Conservation (phyloP, 179 eudicot genomes). For the Vitellaria paradoxa region DNA sequence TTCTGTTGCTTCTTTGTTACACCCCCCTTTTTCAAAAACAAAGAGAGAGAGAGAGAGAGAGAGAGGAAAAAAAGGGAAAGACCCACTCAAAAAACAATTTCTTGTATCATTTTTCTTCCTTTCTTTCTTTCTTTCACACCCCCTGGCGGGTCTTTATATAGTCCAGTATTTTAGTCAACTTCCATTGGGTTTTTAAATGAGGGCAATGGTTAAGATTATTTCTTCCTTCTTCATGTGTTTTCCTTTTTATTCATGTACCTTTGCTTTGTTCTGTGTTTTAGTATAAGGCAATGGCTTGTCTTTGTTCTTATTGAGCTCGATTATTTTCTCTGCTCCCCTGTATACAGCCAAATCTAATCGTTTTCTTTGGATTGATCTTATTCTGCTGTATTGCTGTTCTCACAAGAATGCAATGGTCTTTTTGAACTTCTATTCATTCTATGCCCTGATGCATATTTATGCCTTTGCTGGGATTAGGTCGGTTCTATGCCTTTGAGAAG, state of each 20-base stretch:
- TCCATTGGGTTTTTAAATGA: background rate
- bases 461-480: slow-evolving; percentile 52
- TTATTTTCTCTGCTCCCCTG: background rate
- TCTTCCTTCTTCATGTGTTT: background rate
- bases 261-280: background rate
- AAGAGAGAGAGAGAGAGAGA: too few species aligned
- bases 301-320: background rate
- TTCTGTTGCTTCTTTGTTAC: too few species aligned
- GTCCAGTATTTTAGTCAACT: background rate
- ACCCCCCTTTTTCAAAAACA: too few species aligned
- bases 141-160: background rate
- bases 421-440: too few species aligned
- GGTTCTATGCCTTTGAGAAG: slow-evolving; percentile 97
- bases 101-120: too few species aligned
- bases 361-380: background rate
- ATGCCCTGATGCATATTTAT: slow-evolving; percentile 11
- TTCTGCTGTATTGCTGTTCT: background rate
- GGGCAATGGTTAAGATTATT: background rate
- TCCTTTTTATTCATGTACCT: background rate
- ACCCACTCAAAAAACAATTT: too few species aligned
- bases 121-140: too few species aligned
- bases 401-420: background rate
- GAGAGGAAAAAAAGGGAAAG: too few species aligned
- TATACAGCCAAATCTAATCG: background rate
- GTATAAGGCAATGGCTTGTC: background rate